Evolutionary conservation across 176 grass and related monocot species (phyloP).

Genomic region (Dendrocalamus sinicus): DNA sequence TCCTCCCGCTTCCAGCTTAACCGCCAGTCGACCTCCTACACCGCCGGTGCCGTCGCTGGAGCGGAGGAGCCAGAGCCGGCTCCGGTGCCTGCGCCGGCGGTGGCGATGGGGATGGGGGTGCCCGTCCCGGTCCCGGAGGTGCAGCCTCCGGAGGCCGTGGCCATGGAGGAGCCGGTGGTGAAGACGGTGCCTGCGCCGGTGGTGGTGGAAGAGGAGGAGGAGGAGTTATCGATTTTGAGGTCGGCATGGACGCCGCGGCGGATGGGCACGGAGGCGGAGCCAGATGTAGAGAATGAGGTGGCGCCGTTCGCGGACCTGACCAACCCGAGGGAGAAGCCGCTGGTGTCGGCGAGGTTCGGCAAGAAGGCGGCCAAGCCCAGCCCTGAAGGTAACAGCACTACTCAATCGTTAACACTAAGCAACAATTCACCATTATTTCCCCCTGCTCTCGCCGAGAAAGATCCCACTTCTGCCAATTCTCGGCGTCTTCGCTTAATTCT

Average conservation of each 20-base stretch:
- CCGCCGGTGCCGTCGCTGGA: not conserved
- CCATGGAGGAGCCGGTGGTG: not conserved
- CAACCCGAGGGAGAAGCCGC: slow-evolving; percentile 66
- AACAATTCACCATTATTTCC: not conserved
- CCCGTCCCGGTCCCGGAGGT: not conserved
- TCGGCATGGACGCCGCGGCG: slow-evolving; percentile 58
- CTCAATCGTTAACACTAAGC: not conserved
- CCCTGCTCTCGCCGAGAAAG: not conserved
- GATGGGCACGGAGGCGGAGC: slow-evolving; percentile 18
- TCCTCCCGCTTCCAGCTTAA: slow-evolving; percentile 67
- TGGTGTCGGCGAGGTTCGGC: slow-evolving; percentile 61
- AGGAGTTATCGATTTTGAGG: slow-evolving; percentile 61
- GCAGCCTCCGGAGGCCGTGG: not conserved
- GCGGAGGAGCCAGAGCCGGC: not conserved
- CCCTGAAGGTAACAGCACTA: slow-evolving; percentile 66
- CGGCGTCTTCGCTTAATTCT: not conserved
- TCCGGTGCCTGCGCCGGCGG: not conserved
- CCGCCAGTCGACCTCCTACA: not conserved
- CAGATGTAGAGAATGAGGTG: slow-evolving; percentile 21
- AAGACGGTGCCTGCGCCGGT: not conserved
- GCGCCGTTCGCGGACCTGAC: slow-evolving; percentile 45
- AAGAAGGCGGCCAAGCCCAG: slow-evolving; percentile 66
- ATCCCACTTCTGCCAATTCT: not conserved
- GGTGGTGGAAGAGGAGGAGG: slow-evolving; percentile 25
- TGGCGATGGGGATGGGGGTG: not conserved